A percentile compares a stretch with the other conserved stretches of the same genome.
phyloP scores from a whole-genome alignment of 805 yeast species.

The Spathaspora passalidarum region DNA sequence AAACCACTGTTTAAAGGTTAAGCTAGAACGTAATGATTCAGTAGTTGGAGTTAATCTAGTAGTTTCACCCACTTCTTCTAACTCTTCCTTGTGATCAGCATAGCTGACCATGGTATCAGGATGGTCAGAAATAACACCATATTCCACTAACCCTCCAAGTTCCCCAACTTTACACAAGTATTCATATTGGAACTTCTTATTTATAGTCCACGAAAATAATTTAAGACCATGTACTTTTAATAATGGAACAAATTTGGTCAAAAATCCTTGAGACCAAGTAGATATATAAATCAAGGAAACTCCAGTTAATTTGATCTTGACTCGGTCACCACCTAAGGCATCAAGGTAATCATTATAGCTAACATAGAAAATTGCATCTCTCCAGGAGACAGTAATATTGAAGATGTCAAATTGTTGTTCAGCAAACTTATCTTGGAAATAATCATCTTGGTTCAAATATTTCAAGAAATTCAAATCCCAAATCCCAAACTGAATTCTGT shows the following conservation, averaged over 20 bases:
- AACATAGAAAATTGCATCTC: slow-evolving; percentile 28
- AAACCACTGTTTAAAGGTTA: slow-evolving; percentile 15
- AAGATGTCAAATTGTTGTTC: slow-evolving; percentile 27
- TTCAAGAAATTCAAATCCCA: slow-evolving; percentile 39
- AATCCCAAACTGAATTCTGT: slow-evolving; percentile 36
- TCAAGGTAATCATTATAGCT: slow-evolving; percentile 33
- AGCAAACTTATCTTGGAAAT: slow-evolving; percentile 24
- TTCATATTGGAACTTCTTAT: slow-evolving; percentile 31
- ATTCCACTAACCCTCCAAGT: slow-evolving; percentile 22
- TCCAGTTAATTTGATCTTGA: slow-evolving; percentile 30
- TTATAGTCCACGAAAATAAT: slow-evolving; percentile 40
- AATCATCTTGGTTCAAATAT: slow-evolving; percentile 37
- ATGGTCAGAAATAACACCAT: slow-evolving; percentile 34
- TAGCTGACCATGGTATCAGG: slow-evolving; percentile 31
- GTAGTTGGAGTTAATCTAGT: background rate
- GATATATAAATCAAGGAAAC: slow-evolving; percentile 34
- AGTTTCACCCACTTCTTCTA: slow-evolving; percentile 6
- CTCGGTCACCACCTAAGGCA: slow-evolving; percentile 16
- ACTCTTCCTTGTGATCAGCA: slow-evolving; percentile 1
- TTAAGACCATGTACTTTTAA: slow-evolving; percentile 27
- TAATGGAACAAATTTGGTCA: slow-evolving; percentile 36
- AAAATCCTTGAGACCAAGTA: slow-evolving; percentile 36
- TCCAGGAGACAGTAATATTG: slow-evolving; percentile 36
- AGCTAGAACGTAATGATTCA: slow-evolving; percentile 3
- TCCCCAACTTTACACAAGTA: slow-evolving; percentile 27